phyloP scores from a whole-genome alignment of 2,329 filamentous ascomycete genomes.

The Monosporascus sp. region DNA sequence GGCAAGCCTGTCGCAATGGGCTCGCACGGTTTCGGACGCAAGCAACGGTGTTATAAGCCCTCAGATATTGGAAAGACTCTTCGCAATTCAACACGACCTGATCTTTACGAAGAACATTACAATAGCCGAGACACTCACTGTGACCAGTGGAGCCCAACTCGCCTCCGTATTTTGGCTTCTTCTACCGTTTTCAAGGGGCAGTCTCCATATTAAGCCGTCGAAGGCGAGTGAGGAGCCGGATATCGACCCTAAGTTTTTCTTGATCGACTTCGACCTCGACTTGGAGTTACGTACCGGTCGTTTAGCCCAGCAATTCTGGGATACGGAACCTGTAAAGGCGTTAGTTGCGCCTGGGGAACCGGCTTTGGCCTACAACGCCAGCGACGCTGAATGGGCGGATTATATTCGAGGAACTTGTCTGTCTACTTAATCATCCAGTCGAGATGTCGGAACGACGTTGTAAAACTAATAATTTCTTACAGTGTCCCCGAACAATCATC shows the following conservation, averaged over 20 bases:
- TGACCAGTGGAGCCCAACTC: conserved; percentile 22
- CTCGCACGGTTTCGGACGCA: conserved; percentile 20
- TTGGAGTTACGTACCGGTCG: conserved; percentile 24
- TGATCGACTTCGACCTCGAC: conserved; percentile 31
- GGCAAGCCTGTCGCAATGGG: conserved; percentile 26
- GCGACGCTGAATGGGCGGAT: conserved; percentile 22
- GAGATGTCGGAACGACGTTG: not conserved
- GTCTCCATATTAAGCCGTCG: conserved; percentile 34
- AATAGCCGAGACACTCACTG: conserved; percentile 42
- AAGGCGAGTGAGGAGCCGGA: conserved; percentile 29
- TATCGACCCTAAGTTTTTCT: conserved; percentile 32
- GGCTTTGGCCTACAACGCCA: conserved; percentile 23
- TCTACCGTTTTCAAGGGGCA: conserved; percentile 35
- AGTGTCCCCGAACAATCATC: conserved; percentile 36
- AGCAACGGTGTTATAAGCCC: conserved; percentile 23
- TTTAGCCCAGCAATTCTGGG: conserved; percentile 26
- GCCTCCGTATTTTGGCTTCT: conserved; percentile 34
- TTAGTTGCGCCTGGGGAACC: conserved; percentile 17
- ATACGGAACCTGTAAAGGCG: conserved; percentile 20
- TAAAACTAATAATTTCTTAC: not conserved
- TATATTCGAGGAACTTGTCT: conserved; percentile 13
- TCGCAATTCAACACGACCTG: conserved; percentile 42
- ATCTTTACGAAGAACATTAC: conserved; percentile 42
- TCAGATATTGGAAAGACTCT: conserved; percentile 32
- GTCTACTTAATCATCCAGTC: not conserved